phyloP scores from a whole-genome alignment of 371 early-diverging fungal genomes.

The Phascolomyces articulosus region DNA sequence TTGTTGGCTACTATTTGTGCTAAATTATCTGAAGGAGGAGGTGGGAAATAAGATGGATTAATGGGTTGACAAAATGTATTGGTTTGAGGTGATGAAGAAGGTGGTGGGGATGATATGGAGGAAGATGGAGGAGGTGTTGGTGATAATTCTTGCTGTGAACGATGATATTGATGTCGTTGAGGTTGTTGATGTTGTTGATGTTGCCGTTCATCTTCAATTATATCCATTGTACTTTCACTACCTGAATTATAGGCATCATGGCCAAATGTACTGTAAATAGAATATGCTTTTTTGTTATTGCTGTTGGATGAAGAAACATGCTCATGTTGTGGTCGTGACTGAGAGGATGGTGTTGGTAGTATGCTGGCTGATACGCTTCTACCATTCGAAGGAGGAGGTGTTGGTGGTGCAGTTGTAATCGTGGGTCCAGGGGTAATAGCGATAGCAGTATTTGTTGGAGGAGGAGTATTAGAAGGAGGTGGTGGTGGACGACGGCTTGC shows the following conservation, averaged over 20 bases:
- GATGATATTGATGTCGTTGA: too few relatives aligned
- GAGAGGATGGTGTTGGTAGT: not conserved
- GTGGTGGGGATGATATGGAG: not conserved
- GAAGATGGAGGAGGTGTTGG: not conserved
- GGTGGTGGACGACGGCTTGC: not conserved
- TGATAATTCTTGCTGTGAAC: too few relatives aligned
- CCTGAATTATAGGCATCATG: constrained; percentile 14
- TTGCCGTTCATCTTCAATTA: constrained; percentile 9
- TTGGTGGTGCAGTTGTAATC: not conserved
- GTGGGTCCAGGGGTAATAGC: not conserved
- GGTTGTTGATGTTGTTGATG: not conserved
- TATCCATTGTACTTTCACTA: constrained; percentile 10
- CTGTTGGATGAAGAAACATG: not conserved
- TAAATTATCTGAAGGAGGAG: constrained; percentile 4
- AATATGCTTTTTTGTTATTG: constrained; percentile 14
- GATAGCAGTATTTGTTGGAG: not conserved
- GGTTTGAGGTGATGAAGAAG: not conserved
- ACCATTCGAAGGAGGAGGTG: not conserved
- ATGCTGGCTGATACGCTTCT: not conserved
- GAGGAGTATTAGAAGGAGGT: not conserved
- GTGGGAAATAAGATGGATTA: not conserved
- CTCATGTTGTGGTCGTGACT: not conserved
- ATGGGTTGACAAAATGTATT: not conserved
- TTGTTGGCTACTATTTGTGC: not conserved
- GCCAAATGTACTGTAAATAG: constrained; percentile 46